Base-by-base conservation (phyloP, 352 stramenopile genomes). In the Elongisporangium prolatum region DNA sequence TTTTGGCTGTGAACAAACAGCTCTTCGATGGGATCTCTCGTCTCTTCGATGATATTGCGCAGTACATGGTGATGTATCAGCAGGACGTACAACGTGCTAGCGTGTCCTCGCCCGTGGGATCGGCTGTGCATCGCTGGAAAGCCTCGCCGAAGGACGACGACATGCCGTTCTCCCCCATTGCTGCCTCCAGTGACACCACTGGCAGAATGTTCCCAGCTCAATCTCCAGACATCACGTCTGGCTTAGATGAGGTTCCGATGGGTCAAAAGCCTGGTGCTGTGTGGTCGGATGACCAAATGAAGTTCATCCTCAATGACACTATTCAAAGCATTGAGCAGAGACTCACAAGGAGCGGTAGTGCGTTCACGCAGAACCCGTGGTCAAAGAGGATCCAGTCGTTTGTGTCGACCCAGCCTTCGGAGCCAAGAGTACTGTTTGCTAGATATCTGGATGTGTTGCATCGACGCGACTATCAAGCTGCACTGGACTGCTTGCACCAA, bases 401-500 rank as follows among this genome's bases (percentile, higher is more conserved):
- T 9, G 4, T 40, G 28, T 14, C 44, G 59, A 74, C 50, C 17
- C 55, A 16, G 64, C 68, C 5, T 73, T 40, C 28, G 5, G 28
- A 80, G 18, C 67, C 80, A 11, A 82, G 83, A 47, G 79, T 77
- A 21, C 60, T 89, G n/a, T 98, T 96, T 60, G 80, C 92, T 18
- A 70, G 77, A 34, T 98, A 96, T 64, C 63, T 97, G 24, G 86
- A 91, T 44, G 93, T 77, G 49, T 67, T 98, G 13, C 69, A 83
- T 49, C 62, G 84, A 22, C 78, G 84, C 37, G 85, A 98, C 58
- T 95, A 96, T 58, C 79, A 90, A 38, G 74, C 72, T 16, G 91
- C 94, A 20, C 63, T 98, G 4, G 87, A 97, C 57, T 85, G 76
- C 22, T 74, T 98, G n/a, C 92, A 98, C 60, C 77, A 88, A 56